Evolutionary conservation across 371 early-diverging fungal genomes (phyloP).

Genomic region (Syncephalis plumigaleata): DNA sequence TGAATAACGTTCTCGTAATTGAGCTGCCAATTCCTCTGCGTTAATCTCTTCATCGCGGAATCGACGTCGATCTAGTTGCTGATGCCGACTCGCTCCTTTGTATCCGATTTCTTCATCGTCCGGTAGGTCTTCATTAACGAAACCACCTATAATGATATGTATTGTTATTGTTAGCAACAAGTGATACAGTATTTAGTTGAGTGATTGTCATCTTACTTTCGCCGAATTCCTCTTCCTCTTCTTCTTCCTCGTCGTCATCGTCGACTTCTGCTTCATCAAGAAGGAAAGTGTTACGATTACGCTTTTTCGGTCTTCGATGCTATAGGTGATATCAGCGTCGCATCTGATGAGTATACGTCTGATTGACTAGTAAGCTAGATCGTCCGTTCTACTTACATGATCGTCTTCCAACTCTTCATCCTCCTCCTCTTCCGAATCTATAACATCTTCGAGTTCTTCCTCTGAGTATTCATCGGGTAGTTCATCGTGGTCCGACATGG

Average conservation of each 20-base stretch:
- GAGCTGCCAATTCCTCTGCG: constrained; percentile 70
- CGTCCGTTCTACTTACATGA: background rate
- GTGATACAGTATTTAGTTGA: background rate
- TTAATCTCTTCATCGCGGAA: constrained; percentile 53
- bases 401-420: constrained; percentile 8
- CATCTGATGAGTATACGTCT: background rate
- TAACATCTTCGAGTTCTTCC: no score
- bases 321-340: background rate
- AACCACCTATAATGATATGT: background rate
- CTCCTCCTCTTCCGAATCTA: constrained; percentile 3
- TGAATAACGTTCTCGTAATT: constrained; percentile 62
- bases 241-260: constrained; percentile 60
- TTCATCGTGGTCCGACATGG: no score
- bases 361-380: background rate
- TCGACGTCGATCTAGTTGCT: constrained; percentile 45
- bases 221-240: constrained; percentile 55
- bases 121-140: background rate
- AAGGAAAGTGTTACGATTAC: background rate
- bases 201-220: constrained; percentile 10
- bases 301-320: background rate
- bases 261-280: constrained; percentile 47
- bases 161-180: background rate
- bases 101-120: constrained; percentile 2
- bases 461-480: no score
- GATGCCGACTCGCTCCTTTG: constrained; percentile 16